Evolutionary conservation across 1,284 basidiomycete genomes (phyloP), one percentile per base, ranked within the genome.

Genomic region (Boletus sp.): DNA sequence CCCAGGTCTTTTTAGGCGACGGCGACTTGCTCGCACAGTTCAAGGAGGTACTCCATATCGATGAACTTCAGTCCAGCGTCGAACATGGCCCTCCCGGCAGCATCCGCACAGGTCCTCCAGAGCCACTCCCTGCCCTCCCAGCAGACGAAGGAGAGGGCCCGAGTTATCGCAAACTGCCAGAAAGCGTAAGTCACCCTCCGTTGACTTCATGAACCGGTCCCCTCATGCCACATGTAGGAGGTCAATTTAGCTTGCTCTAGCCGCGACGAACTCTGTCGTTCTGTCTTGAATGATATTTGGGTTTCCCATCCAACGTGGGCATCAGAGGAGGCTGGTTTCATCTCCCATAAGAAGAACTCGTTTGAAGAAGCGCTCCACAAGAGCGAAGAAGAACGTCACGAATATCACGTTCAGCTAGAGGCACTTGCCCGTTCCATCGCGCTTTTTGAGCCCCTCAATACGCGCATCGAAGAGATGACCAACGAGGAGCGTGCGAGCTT

Each of bases 291-390:
- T 64, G 93, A 97, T 62, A 81, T 86, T 57, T 96, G 93, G 91
- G 91, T 98, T 22, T 96, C 94, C 17, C 94, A 99, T 68, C 95
- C 95, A 1, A 95, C 92, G 0, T 97, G 93, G 92, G 92, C 91
- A 16, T 97, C 95, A 52, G 96, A 98, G 61, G 92, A 96, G 57
- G 81, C 90, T 1, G 91, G 91, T 2, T 98, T 98, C 71, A 81
- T 93, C 50, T 82, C 94, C 5, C 93, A 97, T 71, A 95, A 95
- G 77, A 98, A 98, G 75, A 99, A 97, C 67, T 80, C 84, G 3
- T 98, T 91, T 67, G 96, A 99, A 69, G 94, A 98, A 62, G 91
- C 91, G 0, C 77, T 99, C 48, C 94, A 99, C 72, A 91, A 91
- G 67, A 89, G 91, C 58, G 96, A 99, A 68, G 96, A 99, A 67